These are phyloP conservation scores for Sporothrix curviconia DNA, from an alignment of 2,329 filamentous ascomycete genomes.

Conservation along the genomic window DNA sequence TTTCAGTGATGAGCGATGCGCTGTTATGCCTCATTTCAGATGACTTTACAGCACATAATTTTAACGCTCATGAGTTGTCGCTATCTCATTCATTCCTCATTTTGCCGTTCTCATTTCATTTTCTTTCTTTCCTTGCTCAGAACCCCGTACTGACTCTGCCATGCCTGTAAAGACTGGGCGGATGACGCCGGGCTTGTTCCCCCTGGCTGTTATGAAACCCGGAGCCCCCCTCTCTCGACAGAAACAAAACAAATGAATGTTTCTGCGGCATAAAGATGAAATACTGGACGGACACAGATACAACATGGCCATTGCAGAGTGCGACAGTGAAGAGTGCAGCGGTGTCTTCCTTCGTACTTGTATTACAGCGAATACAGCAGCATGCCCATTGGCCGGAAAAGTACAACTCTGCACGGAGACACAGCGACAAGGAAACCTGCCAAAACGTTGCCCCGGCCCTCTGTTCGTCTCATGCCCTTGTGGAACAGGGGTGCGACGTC, in stretches of 20 bases:
- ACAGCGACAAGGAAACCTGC: not conserved
- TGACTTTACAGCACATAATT: no score
- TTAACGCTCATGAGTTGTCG: no score
- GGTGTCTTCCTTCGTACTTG: not conserved
- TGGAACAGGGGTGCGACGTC: no score
- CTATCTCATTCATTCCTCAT: not conserved
- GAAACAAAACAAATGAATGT: not conserved
- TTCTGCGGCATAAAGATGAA: not conserved
- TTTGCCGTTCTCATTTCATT: not conserved
- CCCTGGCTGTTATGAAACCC: not conserved
- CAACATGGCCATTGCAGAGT: not conserved
- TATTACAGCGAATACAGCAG: not conserved
- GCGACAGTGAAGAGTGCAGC: not conserved
- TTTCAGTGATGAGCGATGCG: not conserved
- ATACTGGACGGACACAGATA: no score
- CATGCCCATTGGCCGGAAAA: not conserved
- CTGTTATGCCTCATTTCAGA: not conserved
- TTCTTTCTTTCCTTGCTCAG: no score
- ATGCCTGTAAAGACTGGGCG: no score
- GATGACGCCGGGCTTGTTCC: no score
- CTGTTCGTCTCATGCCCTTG: constrained; percentile 9
- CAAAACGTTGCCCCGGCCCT: not conserved
- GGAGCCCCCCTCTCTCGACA: not conserved
- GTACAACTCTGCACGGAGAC: not conserved
- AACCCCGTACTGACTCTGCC: no score